phyloP scores from a whole-genome alignment of 1,284 basidiomycete genomes.

The Uromyces viciae-fabae region DNA sequence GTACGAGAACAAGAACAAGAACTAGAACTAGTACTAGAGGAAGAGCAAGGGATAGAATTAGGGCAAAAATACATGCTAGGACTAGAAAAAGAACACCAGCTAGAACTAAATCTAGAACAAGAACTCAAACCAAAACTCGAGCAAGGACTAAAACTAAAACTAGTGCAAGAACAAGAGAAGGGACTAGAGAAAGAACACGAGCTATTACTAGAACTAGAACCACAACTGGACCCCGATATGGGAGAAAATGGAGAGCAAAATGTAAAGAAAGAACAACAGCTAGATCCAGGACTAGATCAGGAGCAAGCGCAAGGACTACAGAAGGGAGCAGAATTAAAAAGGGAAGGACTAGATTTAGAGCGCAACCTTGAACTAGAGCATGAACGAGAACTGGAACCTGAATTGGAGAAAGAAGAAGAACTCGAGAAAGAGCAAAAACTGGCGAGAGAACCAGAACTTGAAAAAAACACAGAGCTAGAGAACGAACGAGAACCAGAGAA shows the following conservation, averaged over 20 bases:
- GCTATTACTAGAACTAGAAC: too few relatives aligned
- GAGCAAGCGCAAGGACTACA: background rate
- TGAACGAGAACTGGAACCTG: background rate
- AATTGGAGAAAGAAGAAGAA: background rate
- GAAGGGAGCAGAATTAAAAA: background rate
- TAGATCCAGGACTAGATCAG: background rate
- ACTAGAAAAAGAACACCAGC: too few relatives aligned
- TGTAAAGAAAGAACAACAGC: background rate
- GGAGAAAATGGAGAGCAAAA: background rate
- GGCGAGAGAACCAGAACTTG: background rate
- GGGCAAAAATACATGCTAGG: too few relatives aligned
- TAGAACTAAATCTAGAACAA: too few relatives aligned
- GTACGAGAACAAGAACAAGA: too few relatives aligned
- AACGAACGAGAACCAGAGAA: background rate
- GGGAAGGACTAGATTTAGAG: too few relatives aligned
- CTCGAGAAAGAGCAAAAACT: background rate
- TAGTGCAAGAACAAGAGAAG: background rate
- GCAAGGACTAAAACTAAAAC: too few relatives aligned
- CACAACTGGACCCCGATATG: too few relatives aligned
- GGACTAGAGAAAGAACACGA: background rate
- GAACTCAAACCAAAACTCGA: too few relatives aligned
- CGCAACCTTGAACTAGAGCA: too few relatives aligned
- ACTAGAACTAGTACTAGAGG: too few relatives aligned
- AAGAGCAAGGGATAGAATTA: too few relatives aligned
- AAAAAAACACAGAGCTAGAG: background rate